phyloP scores from a whole-genome alignment of 768 basidiomycete species.

The Lyophyllum decastes region DNA sequence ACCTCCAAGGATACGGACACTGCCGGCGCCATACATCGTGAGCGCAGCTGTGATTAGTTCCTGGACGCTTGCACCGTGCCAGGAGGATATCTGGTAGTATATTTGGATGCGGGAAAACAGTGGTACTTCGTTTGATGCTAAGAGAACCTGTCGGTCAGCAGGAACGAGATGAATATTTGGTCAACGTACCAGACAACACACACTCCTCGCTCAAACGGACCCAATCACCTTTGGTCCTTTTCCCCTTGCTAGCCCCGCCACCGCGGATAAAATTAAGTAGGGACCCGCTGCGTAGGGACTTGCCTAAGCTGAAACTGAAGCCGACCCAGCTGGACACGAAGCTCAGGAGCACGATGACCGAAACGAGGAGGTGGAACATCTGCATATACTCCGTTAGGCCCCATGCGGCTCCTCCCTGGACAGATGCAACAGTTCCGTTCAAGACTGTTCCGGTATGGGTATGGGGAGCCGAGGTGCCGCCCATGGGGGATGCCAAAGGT shows the following conservation, averaged over 20 bases:
- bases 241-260: constrained; percentile 5
- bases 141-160: not conserved
- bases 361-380: constrained; percentile 65
- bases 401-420: constrained; percentile 29
- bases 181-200: constrained; percentile 31
- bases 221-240: constrained; percentile 25
- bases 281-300: not conserved
- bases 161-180: too few species aligned
- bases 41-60: constrained; percentile 63
- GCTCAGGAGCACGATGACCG: constrained; percentile 60
- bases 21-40: constrained; percentile 37
- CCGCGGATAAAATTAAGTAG: not conserved
- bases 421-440: constrained; percentile 27
- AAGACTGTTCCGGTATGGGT: constrained; percentile 63
- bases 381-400: constrained; percentile 59
- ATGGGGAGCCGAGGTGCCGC: constrained; percentile 41
- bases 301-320: constrained; percentile 29
- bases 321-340: constrained; percentile 42
- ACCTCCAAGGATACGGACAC: constrained; percentile 29
- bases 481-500: constrained; percentile 54
- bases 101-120: constrained; percentile 49
- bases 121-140: constrained; percentile 21
- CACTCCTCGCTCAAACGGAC: constrained; percentile 30
- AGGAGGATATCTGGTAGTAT: constrained; percentile 51
- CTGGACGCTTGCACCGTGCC: constrained; percentile 39